Percentiles rank a stretch among this genome's conserved stretches.
Conservation (phyloP, 2,329 filamentous ascomycete genomes). For the Colletotrichum graminicola region DNA sequence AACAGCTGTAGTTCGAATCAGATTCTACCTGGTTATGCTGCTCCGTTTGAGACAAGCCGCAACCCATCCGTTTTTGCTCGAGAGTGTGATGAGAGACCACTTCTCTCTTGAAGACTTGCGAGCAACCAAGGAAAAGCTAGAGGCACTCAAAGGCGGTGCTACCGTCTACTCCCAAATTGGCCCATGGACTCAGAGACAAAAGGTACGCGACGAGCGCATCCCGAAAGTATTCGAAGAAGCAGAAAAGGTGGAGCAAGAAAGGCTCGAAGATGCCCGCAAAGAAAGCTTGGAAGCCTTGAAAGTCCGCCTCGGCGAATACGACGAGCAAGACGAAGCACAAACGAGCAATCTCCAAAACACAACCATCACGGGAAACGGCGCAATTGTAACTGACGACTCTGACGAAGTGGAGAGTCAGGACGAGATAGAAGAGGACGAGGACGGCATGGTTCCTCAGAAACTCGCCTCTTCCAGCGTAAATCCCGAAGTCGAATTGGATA, state of each 20-base stretch:
- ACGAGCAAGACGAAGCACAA: neutral
- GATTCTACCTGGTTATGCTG: neutral
- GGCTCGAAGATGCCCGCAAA: neutral
- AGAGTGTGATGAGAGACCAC: slow-evolving; percentile 37
- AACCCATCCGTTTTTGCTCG: slow-evolving; percentile 49
- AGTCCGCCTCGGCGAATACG: neutral
- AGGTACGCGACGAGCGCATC: neutral
- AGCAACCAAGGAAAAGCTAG: neutral
- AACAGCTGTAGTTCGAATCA: neutral
- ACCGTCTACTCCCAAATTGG: slow-evolving; percentile 26
- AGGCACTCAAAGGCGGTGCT: neutral
- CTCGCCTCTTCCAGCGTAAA: accelerated
- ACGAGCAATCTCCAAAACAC: neutral
- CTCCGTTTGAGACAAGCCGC: slow-evolving; percentile 43
- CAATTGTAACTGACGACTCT: neutral
- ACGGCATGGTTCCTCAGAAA: slow-evolving; percentile 23
- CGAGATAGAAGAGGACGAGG: slow-evolving; percentile 4
- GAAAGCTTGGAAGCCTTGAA: neutral
- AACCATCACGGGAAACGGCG: neutral
- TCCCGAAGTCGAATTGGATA: neutral
- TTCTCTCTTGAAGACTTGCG: neutral
- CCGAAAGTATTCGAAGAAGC: neutral
- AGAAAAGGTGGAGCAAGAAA: neutral
- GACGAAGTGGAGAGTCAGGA: slow-evolving; percentile 16
- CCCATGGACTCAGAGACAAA: slow-evolving; percentile 12